phyloP scores from a whole-genome alignment of 129 eudicot genomes.

The Centaurea solstitialis region DNA sequence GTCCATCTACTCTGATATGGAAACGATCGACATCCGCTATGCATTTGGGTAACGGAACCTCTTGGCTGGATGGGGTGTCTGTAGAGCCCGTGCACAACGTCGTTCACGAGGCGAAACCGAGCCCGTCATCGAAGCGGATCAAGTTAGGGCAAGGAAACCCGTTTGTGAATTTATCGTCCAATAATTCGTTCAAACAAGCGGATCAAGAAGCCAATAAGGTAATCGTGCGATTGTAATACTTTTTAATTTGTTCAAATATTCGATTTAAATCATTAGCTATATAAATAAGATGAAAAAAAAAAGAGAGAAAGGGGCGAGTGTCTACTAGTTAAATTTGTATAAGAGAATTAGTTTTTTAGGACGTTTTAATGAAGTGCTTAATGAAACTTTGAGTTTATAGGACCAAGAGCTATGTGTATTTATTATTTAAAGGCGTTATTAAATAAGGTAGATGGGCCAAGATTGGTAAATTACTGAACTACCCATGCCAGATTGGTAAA shows the following conservation, averaged over 20 bases:
- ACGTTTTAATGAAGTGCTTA: no score
- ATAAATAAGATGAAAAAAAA: not conserved
- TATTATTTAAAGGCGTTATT: no score
- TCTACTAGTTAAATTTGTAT: not conserved
- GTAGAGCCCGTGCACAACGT: constrained; percentile 46
- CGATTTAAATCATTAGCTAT: not conserved
- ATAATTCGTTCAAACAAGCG: constrained; percentile 32
- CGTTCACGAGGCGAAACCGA: constrained; percentile 68
- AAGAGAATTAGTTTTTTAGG: no score
- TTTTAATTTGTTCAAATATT: not conserved
- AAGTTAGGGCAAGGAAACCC: constrained; percentile 73
- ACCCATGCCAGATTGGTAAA: no score
- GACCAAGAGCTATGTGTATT: no score
- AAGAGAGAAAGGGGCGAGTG: not conserved
- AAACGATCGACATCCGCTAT: constrained; percentile 54
- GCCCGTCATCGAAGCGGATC: constrained; percentile 76
- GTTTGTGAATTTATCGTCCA: constrained; percentile 30
- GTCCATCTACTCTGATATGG: constrained; percentile 52
- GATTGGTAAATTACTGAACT: no score
- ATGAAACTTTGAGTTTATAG: no score
- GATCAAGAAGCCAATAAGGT: constrained; percentile 50
- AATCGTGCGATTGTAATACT: not conserved
- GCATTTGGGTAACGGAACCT: constrained; percentile 46
- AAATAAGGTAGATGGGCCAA: no score
- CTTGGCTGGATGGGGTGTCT: constrained; percentile 47